Percentiles rank a stretch among this genome's conserved stretches.
Conservation (phyloP, 129 eudicot genomes). For the Daucus carota region DH1_v3.0 NC_030385.2:7294501-7295000, state of each 20-base stretch:
- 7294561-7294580: slow-evolving; percentile 69
- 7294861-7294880: slow-evolving; percentile 52
- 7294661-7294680: background rate
- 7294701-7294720: background rate
- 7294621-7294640: slow-evolving; percentile 53
- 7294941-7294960: slow-evolving; percentile 26
- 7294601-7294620: slow-evolving; percentile 61
- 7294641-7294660: background rate
- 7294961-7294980: slow-evolving; percentile 82
- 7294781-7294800: slow-evolving; percentile 46
- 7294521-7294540: background rate
- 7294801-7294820: slow-evolving; percentile 61
- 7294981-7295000: slow-evolving; percentile 79
- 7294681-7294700: background rate
- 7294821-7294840: slow-evolving; percentile 49
- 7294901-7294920: background rate
- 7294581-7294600: slow-evolving; percentile 50
- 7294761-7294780: slow-evolving; percentile 62
- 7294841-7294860: slow-evolving; percentile 41
- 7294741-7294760: slow-evolving; percentile 70
- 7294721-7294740: background rate
- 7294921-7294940: background rate
- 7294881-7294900: background rate
- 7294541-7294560: background rate
- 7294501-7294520: background rate